A percentile compares a stretch with the other conserved stretches of the same genome.
phyloP scores from a whole-genome alignment of 495 filamentous ascomycete species.

The Glutinoglossum americanum region DNA sequence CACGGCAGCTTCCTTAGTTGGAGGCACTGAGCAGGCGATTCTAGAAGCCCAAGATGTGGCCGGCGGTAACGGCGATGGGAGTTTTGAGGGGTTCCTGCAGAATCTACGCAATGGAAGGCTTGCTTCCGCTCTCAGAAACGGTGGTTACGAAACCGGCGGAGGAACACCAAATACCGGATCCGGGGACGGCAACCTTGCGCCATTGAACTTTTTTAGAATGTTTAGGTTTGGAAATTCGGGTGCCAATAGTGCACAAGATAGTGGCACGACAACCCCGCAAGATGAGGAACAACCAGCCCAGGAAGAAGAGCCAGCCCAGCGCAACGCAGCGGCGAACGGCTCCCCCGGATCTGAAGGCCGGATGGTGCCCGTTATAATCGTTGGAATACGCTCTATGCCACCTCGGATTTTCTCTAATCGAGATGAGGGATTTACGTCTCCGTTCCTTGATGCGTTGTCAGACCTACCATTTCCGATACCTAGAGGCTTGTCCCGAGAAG shows the following conservation, averaged over 20 bases:
- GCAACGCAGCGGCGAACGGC: neutral
- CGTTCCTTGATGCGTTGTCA: conserved; percentile 38
- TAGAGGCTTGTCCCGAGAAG: conserved; percentile 18
- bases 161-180: conserved; percentile 6
- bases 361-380: conserved; percentile 46
- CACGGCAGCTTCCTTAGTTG: conserved; percentile 23
- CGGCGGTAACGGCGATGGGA: conserved; percentile 21
- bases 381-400: conserved; percentile 50
- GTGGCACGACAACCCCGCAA: neutral
- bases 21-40: conserved; percentile 19
- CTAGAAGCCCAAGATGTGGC: conserved; percentile 16
- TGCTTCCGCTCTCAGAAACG: conserved; percentile 20
- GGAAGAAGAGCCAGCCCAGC: neutral
- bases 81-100: conserved; percentile 23
- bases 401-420: conserved; percentile 23
- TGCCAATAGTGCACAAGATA: neutral
- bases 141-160: conserved; percentile 12
- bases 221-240: conserved; percentile 18
- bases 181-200: conserved; percentile 10
- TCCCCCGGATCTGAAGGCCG: conserved; percentile 29
- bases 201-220: conserved; percentile 26
- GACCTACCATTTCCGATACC: conserved; percentile 23
- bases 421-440: conserved; percentile 25
- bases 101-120: conserved; percentile 23
- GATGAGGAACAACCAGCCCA: neutral